Base-by-base conservation (phyloP, 2,329 filamentous ascomycete genomes). In the Didymella pinodella region DNA sequence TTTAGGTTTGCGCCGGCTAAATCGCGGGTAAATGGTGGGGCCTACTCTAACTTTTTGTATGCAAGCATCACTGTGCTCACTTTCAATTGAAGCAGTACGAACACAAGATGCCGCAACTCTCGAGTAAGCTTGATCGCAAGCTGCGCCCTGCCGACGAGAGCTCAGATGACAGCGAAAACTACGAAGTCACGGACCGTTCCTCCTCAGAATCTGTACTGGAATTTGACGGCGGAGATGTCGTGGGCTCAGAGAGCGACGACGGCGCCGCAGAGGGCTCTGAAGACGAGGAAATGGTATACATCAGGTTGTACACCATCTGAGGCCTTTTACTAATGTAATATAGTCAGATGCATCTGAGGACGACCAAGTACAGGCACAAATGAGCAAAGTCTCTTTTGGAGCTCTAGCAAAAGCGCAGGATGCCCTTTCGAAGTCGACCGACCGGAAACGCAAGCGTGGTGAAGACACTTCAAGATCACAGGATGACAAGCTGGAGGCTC, bases 391-490 rank as follows among this genome's bases (percentile, higher is more conserved):
- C 65, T 95, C 93, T 25, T 97, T 98, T 71, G 93, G 93, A 63
- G 91, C 91, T n/a, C 83, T 97, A 40, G 92, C 91, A 64, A 91
- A 92, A 81, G 93, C 93, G 1, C 92, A 96, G 80, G 88, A 88
- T 38, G 85, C 87, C 0, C 78, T 96, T 31, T 65, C 77, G 78
- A 77, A 67, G 52, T 65, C 67, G 11, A 50, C 65, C 2, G 72
- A 59, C 51, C 69, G 74, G 62, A 80, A 80, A 75, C 78, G 76
- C 52, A 83, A 82, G 65, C 74, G 79, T 47, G 76, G 74, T 18
- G 69, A 75, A 14, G 72, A 76, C 12, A 72, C 77, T 14, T 71
- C 73, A 0, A 74, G 67, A 18, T 74, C 78, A 31, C 77, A 82
- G 54, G 80, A 82, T 25, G 77, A 79, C 49, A 83, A 83, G 62